Conservation (phyloP, 2,329 filamentous ascomycete genomes). For the Bipolaris bicolor region DNA sequence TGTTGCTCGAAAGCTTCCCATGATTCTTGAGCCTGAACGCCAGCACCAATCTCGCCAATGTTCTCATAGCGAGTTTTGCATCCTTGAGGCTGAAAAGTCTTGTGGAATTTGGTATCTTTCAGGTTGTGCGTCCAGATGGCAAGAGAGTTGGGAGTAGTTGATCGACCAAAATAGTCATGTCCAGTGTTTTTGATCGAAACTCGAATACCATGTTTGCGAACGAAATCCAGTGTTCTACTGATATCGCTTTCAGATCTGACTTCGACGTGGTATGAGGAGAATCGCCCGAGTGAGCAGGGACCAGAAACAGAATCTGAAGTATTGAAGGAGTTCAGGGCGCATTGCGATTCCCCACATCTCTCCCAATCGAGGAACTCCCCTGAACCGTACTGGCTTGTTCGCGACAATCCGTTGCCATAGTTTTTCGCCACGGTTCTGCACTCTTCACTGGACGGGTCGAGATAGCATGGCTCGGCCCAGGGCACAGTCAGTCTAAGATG, state of each 20-base stretch:
- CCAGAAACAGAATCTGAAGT: slow-evolving; percentile 34
- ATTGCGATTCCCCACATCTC: slow-evolving; percentile 39
- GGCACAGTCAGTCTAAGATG: slow-evolving; percentile 38
- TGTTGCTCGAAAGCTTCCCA: slow-evolving; percentile 45
- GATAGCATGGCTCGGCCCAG: slow-evolving; percentile 43
- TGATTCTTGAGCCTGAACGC: slow-evolving; percentile 44
- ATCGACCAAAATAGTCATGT: slow-evolving; percentile 47
- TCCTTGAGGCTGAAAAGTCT: slow-evolving; percentile 32
- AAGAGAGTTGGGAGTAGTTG: slow-evolving; percentile 42
- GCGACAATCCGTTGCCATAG: slow-evolving; percentile 36
- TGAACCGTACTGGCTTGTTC: slow-evolving; percentile 40
- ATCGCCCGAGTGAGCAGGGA: slow-evolving; percentile 40
- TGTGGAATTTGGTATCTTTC: slow-evolving; percentile 39
- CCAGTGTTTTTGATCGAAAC: slow-evolving; percentile 48
- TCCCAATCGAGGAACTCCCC: slow-evolving; percentile 48
- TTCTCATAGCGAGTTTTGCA: slow-evolving; percentile 38
- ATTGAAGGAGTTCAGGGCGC: slow-evolving; percentile 36
- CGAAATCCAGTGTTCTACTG: slow-evolving; percentile 37
- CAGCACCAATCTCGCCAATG: slow-evolving; percentile 44
- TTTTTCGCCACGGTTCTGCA: slow-evolving; percentile 28
- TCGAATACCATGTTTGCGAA: slow-evolving; percentile 39
- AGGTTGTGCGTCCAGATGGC: slow-evolving; percentile 47
- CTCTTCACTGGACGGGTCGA: slow-evolving; percentile 23
- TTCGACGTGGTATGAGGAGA: slow-evolving; percentile 44
- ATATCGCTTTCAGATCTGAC: slow-evolving; percentile 36